phyloP scores from a whole-genome alignment of 805 yeast genomes.

The Ogataea sp. region DNA sequence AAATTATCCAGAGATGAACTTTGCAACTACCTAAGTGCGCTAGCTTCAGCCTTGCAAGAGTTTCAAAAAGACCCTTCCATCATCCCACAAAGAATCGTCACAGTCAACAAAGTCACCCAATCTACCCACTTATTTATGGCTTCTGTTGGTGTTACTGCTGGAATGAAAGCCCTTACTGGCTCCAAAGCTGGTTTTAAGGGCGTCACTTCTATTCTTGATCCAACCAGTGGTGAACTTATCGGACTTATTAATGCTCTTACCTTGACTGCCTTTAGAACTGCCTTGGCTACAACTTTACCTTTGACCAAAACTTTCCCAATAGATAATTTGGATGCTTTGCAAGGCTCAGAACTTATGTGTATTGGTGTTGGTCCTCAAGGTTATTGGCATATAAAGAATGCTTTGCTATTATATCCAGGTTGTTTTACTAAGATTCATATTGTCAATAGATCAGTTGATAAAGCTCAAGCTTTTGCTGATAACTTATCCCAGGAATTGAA shows the following conservation, averaged over 20 bases:
- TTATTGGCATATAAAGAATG: slow-evolving; percentile 50
- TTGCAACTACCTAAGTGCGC: slow-evolving; percentile 26
- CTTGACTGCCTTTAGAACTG: slow-evolving; percentile 62
- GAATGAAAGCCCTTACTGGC: slow-evolving; percentile 53
- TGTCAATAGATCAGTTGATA: slow-evolving; percentile 34
- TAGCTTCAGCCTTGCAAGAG: slow-evolving; percentile 30
- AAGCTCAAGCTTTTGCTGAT: slow-evolving; percentile 27
- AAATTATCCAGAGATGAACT: slow-evolving; percentile 21
- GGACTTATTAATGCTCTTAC: slow-evolving; percentile 53
- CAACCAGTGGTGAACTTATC: slow-evolving; percentile 37
- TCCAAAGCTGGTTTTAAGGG: slow-evolving; percentile 56
- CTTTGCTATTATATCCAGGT: slow-evolving; percentile 30
- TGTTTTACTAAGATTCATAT: slow-evolving; percentile 33
- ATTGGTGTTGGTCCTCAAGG: slow-evolving; percentile 63
- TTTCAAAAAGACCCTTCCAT: slow-evolving; percentile 35
- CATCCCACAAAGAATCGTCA: slow-evolving; percentile 49
- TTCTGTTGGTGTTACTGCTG: slow-evolving; percentile 46
- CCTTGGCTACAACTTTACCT: slow-evolving; percentile 45
- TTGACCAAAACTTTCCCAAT: slow-evolving; percentile 28
- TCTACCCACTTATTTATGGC: slow-evolving; percentile 59
- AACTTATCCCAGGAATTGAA: slow-evolving; percentile 21
- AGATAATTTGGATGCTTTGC: slow-evolving; percentile 4
- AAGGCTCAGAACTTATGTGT: slow-evolving; percentile 21
- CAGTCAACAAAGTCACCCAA: slow-evolving; percentile 24
- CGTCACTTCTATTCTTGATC: slow-evolving; percentile 41